Conservation (phyloP, 129 eudicot genomes). For the Artemisia annua region DNA sequence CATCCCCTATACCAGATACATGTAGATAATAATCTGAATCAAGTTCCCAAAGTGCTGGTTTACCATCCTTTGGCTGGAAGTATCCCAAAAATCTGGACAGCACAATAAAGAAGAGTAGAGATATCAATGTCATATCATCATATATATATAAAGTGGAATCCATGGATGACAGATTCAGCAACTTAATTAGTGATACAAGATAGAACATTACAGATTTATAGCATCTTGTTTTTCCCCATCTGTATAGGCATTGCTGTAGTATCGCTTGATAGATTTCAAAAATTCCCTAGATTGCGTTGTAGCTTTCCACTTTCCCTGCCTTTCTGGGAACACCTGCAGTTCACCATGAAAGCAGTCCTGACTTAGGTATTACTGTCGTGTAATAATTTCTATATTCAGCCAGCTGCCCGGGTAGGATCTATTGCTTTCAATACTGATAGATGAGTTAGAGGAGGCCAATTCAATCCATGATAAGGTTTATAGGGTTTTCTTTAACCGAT, state of each 20-base stretch:
- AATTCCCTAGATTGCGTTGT: constrained; percentile 94
- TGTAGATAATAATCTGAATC: constrained; percentile 99
- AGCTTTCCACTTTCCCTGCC: constrained; percentile 98
- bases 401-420: not conserved
- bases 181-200: constrained; percentile 20
- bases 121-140: not conserved
- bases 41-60: constrained; percentile 97
- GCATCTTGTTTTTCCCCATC: constrained; percentile 99
- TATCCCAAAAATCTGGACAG: constrained; percentile 84
- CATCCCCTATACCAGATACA: constrained; percentile 88
- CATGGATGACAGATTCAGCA: not conserved
- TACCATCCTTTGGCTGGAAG: constrained; percentile 93
- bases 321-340: constrained; percentile 80
- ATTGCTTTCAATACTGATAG: not conserved
- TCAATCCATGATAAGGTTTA: too few relatives aligned
- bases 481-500: too few relatives aligned
- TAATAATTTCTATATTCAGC: not conserved
- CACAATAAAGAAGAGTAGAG: not conserved
- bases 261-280: constrained; percentile 85
- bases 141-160: not conserved
- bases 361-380: constrained; percentile 1
- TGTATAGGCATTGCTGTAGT: constrained; percentile 93
- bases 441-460: not conserved
- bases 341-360: constrained; percentile 11
- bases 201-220: constrained; percentile 62